A percentile compares a stretch with the other conserved stretches of the same genome.
Conservation (phyloP, 345 rosid genomes). For the Toxicodendron radicans region DNA sequence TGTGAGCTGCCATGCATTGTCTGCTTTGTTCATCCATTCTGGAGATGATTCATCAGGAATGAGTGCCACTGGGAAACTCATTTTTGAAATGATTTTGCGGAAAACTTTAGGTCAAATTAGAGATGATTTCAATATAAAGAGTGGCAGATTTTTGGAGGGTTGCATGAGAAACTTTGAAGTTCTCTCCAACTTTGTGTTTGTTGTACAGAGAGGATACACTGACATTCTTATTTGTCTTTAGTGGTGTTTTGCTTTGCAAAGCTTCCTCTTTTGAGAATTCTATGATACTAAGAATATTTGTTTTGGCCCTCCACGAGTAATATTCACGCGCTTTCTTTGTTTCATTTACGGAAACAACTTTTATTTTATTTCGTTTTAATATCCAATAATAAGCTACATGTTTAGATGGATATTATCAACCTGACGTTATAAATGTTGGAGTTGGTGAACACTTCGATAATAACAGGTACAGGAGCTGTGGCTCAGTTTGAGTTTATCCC, state of each 20-base stretch:
- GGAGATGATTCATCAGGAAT: constrained; percentile 27
- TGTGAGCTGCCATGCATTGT: constrained; percentile 62
- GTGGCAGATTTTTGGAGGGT: constrained; percentile 13
- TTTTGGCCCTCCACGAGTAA: no score
- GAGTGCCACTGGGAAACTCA: constrained; percentile 27
- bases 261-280: constrained; percentile 20
- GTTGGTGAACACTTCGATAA: no score
- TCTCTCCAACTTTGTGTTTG: constrained; percentile 16
- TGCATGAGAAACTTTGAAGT: constrained; percentile 26
- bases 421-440: no score
- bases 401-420: no score
- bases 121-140: constrained; percentile 24
- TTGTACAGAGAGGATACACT: constrained; percentile 24
- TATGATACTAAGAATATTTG: background rate
- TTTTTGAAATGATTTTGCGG: constrained; percentile 7
- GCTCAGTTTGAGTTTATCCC: no score
- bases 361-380: no score
- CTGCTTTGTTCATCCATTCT: constrained; percentile 48
- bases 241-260: constrained; percentile 12
- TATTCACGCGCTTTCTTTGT: no score
- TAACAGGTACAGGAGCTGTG: no score
- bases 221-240: constrained; percentile 32
- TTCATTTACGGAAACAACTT: no score
- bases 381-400: no score
- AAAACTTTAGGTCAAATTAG: constrained; percentile 14